phyloP scores from a whole-genome alignment of 1,139 yeast genomes.

The Pichia terricola region DNA sequence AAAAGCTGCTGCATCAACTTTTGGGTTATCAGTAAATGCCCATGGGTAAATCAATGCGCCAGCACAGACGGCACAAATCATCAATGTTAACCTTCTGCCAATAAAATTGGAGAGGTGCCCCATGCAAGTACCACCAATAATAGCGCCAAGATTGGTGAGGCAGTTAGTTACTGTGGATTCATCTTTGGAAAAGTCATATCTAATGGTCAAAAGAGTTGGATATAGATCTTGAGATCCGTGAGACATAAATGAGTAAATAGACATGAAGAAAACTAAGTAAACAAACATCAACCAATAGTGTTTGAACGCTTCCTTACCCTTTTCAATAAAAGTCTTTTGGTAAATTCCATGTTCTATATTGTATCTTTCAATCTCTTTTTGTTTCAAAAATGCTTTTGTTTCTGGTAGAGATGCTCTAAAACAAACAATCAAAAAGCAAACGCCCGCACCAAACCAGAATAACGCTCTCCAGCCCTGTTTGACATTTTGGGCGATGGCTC shows the following conservation, averaged over 20 bases:
- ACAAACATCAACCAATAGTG: conserved; percentile 36
- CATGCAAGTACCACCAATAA: conserved; percentile 51
- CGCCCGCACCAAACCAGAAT: conserved; percentile 74
- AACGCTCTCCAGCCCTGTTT: conserved; percentile 63
- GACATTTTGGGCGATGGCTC: conserved; percentile 48
- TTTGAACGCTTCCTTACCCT: conserved; percentile 27
- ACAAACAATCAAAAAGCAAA: conserved; percentile 45
- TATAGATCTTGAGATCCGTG: conserved; percentile 70
- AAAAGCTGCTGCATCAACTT: conserved; percentile 69
- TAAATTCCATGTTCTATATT: conserved; percentile 23
- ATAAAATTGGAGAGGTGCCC: conserved; percentile 53
- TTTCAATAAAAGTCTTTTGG: conserved; percentile 21
- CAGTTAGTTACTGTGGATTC: conserved; percentile 57
- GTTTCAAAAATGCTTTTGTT: conserved; percentile 41
- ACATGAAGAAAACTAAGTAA: conserved; percentile 48
- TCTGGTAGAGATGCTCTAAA: conserved; percentile 53
- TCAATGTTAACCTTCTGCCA: conserved; percentile 52
- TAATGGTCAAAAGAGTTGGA: conserved; percentile 52
- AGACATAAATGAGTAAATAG: conserved; percentile 59
- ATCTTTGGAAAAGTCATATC: conserved; percentile 40
- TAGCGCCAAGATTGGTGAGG: conserved; percentile 64
- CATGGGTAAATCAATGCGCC: conserved; percentile 57
- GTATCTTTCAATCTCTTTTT: conserved; percentile 25
- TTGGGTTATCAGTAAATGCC: conserved; percentile 50
- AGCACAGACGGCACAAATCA: conserved; percentile 55